Evolutionary conservation across 805 yeast species (phyloP), one percentile per base, ranked within the genome.

Genomic region (Ogataea methylovora): DNA sequence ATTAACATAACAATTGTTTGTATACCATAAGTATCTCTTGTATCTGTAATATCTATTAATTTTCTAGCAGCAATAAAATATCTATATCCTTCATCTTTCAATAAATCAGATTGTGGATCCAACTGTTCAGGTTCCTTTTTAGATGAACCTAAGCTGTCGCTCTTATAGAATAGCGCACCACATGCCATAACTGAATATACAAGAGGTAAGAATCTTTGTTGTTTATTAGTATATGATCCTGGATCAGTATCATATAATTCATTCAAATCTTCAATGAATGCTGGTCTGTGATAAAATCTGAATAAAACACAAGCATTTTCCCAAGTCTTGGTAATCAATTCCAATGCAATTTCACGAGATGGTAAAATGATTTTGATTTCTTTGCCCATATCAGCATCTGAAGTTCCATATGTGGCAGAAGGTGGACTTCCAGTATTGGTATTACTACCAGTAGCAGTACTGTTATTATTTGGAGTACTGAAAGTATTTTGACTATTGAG

Each of bases 1-100:
- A 84, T 79, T 70, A 87, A 66, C 88, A 85, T 84, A 23, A 87
- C 85, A 36, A 86, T 71, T 0, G 95, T 79, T 58, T 86, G 95
- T 40, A 86, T 84, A 9, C 92, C 79, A 44, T 75, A 77, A 5
- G 83, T 70, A 53, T 84, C 95, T 12, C 87, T 72, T 2, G 88
- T 84, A 54, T 86, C 87, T 1, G 92, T 79, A 37, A 84, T 80
- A 54, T 86, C 94, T 27, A 86, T 73, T 41, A 84, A 64, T 42
- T 76, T 76, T 38, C 92, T 62, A 2, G 94, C 94, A 26, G 84
- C 92, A 42, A 78, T 70, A 51, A 85, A 86, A 57, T 82, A 86
- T 45, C 69, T 69, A 53, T 79, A 81, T 2, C 94, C 94, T 45
- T 84, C 92, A 52, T 81, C 86, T 35, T 76, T 79, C 35, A 76